Evolutionary conservation across 352 stramenopile species (phyloP), one percentile per base, ranked within the genome.

Genomic region (Pythium angustatum): DNA sequence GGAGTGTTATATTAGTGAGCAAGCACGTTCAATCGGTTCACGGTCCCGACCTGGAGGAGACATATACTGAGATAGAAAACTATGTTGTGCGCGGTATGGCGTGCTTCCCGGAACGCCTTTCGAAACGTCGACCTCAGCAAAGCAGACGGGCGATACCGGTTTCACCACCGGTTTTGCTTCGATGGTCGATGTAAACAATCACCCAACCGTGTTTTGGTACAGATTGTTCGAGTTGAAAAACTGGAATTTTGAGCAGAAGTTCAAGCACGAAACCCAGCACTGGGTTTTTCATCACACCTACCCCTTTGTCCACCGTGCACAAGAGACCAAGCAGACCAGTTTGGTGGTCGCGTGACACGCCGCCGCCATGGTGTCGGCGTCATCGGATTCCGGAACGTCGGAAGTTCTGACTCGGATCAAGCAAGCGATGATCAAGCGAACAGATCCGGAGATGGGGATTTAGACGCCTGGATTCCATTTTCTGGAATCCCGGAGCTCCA

Each of bases 261-360:
- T 63, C 56, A 56, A 54, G 43, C 22, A 36, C 43, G 45, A 48
- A 54, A 15, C 15, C 43, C 5, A 24, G 56, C 9, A n/a, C n/a
- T n/a, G n/a, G n/a, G n/a, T n/a, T n/a, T 44, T 62, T n/a, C 41
- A n/a, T n/a, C n/a, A n/a, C n/a, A n/a, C 55, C 55, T 41, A 62
- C 11, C 44, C 55, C 44, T 43, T 36, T 28, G 17, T 27, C 11
- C 19, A 8, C 5, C 12, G 8, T 41, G 34, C 19, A 5, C 36
- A 50, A 63, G 56, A 63, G 44, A 63, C 44, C 22, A 28, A 36
- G 55, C 41, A 62, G 27, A 26, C 6, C 45, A 48, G 34, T 63
- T 63, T 63, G 56, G 56, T 63, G 56, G 56, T 63, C 56, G 56
- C 56, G 28, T 63, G 56, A 62, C 55, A 34, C 28, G 44, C n/a